Evolutionary conservation across 2,329 filamentous ascomycete species (phyloP), one percentile per base, ranked within the genome.

Genomic region (Conoideocrella luteorostrata): DNA sequence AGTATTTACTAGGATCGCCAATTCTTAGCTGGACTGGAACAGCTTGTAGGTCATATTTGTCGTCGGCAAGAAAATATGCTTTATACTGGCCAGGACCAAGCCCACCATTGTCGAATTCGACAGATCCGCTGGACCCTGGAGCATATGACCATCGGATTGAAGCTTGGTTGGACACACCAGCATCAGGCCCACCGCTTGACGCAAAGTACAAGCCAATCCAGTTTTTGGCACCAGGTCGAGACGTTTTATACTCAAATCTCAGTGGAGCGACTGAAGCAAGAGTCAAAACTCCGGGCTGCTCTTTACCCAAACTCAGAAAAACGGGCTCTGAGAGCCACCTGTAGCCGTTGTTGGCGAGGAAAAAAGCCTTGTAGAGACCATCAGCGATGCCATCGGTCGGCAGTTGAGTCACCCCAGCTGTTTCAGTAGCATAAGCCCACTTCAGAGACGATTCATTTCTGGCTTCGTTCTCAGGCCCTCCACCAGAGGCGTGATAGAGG

Each of bases 141-240:
- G 60, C 58, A 35, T 60, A 66, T 0, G 48, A 49, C 64, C 64
- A 67, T 5, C 34, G 34, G 13, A 36, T 21, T 7, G 34, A 36
- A 20, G 34, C 11, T 3, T 39, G 37, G 45, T 47, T 3, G 62
- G 43, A 0, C 62, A 58, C 1, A 49, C 42, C 1, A 49, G 49
- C n/a, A 49, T 55, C 51, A 1, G 63, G 63, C 5, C 56, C 61
- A 12, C 61, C 62, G 6, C 56, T 57, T 1, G 53, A 51, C 7
- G 53, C 50, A 24, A 49, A 48, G 45, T 60, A 67, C 11, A 66
- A 30, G 26, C 63, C 64, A 12, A 67, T 47, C 63, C 64, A 67
- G 49, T 67, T 67, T 9, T 39, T 57, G 5, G 42, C 29, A 33
- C 53, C 43, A 4, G 61, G 44, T 1, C 49, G 29, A 0, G 46